Evolutionary conservation across 75 land plant genomes (phyloP).

Genomic region (Pseudotsuga menziesii): DNA sequence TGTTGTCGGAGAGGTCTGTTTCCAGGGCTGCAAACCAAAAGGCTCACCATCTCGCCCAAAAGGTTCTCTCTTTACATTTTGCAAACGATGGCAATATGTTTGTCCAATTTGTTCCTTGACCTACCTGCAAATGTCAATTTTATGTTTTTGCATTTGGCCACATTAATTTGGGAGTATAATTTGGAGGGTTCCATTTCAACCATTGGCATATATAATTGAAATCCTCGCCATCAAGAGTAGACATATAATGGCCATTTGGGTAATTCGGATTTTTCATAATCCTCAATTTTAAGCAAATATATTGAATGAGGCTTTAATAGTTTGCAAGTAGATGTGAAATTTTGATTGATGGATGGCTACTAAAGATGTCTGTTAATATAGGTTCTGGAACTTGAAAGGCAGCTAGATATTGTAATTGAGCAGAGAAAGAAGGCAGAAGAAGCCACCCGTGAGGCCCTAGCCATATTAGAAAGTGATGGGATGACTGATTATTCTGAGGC

Average conservation of each 20-base stretch:
- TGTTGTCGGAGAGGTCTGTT: conserved; percentile 84
- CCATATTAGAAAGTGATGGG: conserved; percentile 44
- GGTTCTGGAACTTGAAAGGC: conserved; percentile 76
- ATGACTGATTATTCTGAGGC: conserved; percentile 36
- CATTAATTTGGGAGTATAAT: background rate
- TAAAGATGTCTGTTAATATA: conserved; percentile 14
- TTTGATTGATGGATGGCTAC: background rate
- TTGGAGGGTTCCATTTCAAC: background rate
- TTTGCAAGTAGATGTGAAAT: background rate
- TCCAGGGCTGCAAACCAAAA: conserved; percentile 70
- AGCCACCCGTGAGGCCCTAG: conserved; percentile 58
- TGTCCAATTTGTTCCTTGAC: background rate
- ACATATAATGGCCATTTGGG: background rate
- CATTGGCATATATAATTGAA: background rate
- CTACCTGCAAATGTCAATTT: background rate
- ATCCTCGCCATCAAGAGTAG: background rate
- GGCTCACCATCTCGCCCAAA: conserved; percentile 62
- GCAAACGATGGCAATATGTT: background rate
- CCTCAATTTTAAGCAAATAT: background rate
- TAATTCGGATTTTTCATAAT: background rate
- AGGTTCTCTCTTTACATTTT: conserved; percentile 30
- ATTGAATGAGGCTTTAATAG: background rate
- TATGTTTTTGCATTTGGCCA: background rate
- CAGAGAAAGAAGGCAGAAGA: conserved; percentile 74
- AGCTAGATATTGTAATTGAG: conserved; percentile 46